Evolutionary conservation across 2,329 filamentous ascomycete species (phyloP).

Genomic region (Bipolaris victoriae): DNA sequence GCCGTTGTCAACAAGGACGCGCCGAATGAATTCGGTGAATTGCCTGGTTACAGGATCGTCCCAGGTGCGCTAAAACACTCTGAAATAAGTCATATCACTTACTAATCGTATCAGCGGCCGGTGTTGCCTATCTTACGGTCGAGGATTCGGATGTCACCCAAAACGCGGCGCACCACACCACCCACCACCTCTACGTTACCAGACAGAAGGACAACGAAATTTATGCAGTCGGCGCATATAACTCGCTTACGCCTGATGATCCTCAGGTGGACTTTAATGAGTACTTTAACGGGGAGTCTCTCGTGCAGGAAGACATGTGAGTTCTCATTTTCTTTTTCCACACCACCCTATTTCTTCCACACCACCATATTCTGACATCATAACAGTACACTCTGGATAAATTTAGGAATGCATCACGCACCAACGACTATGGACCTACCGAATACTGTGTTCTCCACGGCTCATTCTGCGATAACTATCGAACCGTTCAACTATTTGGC

Average conservation of each 20-base stretch:
- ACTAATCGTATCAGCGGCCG: not conserved
- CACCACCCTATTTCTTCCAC: not conserved
- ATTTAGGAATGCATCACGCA: not conserved
- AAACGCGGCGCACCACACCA: slow-evolving; percentile 1
- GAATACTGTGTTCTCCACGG: not conserved
- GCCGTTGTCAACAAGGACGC: not conserved
- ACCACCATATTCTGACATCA: not conserved
- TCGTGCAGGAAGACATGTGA: not conserved
- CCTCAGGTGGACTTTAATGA: not conserved
- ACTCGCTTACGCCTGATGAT: not conserved
- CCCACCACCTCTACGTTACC: not conserved
- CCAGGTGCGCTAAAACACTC: not conserved
- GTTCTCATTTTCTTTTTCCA: not conserved
- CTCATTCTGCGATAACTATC: not conserved
- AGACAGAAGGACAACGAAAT: not conserved
- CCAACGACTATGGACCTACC: not conserved
- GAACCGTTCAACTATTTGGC: not conserved
- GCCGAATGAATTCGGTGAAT: not conserved
- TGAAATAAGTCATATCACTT: not conserved
- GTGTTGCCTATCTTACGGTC: not conserved
- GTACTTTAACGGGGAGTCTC: not conserved
- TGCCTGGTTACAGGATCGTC: not conserved
- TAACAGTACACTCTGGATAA: not conserved
- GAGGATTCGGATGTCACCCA: not conserved
- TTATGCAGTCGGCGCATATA: not conserved